Conservation (phyloP, 257 asterid species). For the Solanum virginianum region DNA sequence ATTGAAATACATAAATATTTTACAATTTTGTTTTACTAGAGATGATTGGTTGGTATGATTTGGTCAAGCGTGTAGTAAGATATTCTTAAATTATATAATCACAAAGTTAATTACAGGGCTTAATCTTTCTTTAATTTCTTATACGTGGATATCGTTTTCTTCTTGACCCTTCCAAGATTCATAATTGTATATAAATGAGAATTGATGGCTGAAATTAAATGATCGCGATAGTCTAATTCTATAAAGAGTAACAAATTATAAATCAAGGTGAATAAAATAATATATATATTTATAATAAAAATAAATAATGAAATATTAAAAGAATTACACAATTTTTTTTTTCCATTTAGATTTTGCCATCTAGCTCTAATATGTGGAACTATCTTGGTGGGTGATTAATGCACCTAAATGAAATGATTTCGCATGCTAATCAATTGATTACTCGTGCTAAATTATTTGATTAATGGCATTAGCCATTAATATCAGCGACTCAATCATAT, state of each 20-base stretch:
- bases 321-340: neutral
- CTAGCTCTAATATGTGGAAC: neutral
- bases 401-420: slow-evolving; percentile 7
- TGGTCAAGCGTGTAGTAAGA: slow-evolving; percentile 10
- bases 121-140: neutral
- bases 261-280: neutral
- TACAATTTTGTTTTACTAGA: neutral
- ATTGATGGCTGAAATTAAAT: neutral
- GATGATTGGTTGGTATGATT: slow-evolving; percentile 11
- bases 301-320: neutral
- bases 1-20: neutral
- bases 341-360: neutral
- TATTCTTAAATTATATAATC: slow-evolving; percentile 8
- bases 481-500: too few relatives aligned
- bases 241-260: neutral
- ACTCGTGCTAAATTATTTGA: neutral
- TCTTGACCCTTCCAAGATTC: slow-evolving; percentile 9
- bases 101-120: neutral
- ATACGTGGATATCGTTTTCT: slow-evolving; percentile 19
- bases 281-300: neutral
- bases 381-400: slow-evolving; percentile 4
- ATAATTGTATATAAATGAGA: neutral
- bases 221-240: neutral
- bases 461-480: neutral
- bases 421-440: slow-evolving; percentile 1